Evolutionary conservation across 768 basidiomycete genomes (phyloP).

Genomic region (Tylopilus subfusipes): DNA sequence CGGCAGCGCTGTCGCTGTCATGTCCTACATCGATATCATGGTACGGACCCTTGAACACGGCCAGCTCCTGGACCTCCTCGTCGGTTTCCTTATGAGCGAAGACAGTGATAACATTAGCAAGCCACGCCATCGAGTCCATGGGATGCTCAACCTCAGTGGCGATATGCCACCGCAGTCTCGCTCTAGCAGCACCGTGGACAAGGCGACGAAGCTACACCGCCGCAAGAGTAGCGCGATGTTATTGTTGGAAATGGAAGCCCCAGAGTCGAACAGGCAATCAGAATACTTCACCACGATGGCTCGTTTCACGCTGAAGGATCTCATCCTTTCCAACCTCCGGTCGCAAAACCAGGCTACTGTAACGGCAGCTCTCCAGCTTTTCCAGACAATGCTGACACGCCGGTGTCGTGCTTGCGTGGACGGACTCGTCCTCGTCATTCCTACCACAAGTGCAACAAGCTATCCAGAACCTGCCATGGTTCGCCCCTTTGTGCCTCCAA

Average conservation of each 20-base stretch:
- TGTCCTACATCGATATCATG: constrained; percentile 93
- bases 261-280: constrained; percentile 63
- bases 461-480: constrained; percentile 61
- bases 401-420: constrained; percentile 65
- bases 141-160: constrained; percentile 41
- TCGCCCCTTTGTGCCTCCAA: constrained; percentile 18
- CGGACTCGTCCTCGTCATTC: constrained; percentile 65
- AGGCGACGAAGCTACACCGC: constrained; percentile 46
- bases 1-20: constrained; percentile 94
- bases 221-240: constrained; percentile 88
- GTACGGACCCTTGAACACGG: constrained; percentile 69
- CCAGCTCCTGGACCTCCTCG: constrained; percentile 63
- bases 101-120: constrained; percentile 69
- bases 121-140: constrained; percentile 39
- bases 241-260: constrained; percentile 83
- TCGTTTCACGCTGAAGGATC: constrained; percentile 88
- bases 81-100: constrained; percentile 80
- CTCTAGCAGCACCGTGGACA: constrained; percentile 32
- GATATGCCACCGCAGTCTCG: constrained; percentile 34
- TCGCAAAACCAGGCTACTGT: constrained; percentile 63
- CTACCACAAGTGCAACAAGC: constrained; percentile 68
- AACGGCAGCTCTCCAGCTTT: constrained; percentile 75
- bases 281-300: constrained; percentile 86
- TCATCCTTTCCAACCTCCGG: constrained; percentile 74
- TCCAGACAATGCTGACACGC: constrained; percentile 68